Evolutionary conservation across 2,329 filamentous ascomycete genomes (phyloP).

Genomic region (Sarocladiaceae sp.): DNA sequence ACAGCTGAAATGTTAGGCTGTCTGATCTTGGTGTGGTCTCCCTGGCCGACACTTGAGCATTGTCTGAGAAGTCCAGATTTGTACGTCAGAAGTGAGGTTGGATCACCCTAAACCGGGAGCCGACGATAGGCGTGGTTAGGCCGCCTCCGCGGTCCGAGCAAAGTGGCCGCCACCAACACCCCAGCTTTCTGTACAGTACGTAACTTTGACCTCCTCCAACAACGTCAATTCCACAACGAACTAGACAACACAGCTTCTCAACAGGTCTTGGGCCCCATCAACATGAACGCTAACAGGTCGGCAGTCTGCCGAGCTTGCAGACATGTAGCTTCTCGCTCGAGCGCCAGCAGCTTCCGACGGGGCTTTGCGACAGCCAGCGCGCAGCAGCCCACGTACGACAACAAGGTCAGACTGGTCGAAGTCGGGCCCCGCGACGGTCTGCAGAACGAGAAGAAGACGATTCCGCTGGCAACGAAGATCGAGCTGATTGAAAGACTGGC

Average conservation of each 20-base stretch:
- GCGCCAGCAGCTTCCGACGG: conserved; percentile 18
- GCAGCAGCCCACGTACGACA: conserved; percentile 26
- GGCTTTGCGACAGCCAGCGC: conserved; percentile 34
- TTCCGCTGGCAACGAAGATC: conserved; percentile 68
- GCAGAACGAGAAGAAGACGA: conserved; percentile 72
- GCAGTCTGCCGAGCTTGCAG: conserved; percentile 33
- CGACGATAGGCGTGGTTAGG: conserved; percentile 23
- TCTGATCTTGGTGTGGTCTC: too few relatives aligned
- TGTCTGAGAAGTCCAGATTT: too few relatives aligned
- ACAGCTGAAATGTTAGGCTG: too few relatives aligned
- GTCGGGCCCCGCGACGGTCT: conserved; percentile 82
- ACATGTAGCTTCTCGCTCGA: conserved; percentile 21
- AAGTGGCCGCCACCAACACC: not conserved
- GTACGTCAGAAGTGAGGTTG: not conserved
- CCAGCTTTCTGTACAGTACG: not conserved
- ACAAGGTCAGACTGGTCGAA: conserved; percentile 62
- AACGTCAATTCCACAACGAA: conserved; percentile 6
- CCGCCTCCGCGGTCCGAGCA: conserved; percentile 3
- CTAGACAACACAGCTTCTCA: conserved; percentile 10
- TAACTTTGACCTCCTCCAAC: not conserved
- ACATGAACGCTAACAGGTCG: conserved; percentile 30
- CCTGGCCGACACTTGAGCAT: too few relatives aligned
- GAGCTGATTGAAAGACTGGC: conserved; percentile 66
- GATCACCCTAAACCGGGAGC: conserved; percentile 12
- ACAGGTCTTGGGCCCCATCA: conserved; percentile 3